These are phyloP conservation scores for Cephalotrichum gorgonifer DNA, from an alignment of 2,329 filamentous ascomycete genomes.

Conservation along the genomic window DNA sequence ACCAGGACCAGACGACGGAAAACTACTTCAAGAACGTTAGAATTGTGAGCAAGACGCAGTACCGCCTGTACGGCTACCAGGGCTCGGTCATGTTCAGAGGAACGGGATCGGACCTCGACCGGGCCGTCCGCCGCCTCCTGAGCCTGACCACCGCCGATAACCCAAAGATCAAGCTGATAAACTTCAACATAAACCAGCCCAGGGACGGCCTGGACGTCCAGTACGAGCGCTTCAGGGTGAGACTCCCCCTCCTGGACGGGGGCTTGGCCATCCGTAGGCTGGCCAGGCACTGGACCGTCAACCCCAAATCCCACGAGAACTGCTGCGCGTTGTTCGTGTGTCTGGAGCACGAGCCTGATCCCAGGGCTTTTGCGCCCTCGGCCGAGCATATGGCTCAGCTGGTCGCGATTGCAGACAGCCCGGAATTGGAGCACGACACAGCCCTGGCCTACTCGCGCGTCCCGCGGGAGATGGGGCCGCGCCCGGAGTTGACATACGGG, in stretches of 20 bases:
- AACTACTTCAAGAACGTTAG: too few relatives aligned
- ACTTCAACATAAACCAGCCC: background rate
- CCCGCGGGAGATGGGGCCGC: background rate
- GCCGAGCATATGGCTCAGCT: background rate
- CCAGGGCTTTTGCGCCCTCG: background rate
- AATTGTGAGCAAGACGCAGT: too few relatives aligned
- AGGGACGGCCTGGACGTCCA: background rate
- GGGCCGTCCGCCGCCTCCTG: background rate
- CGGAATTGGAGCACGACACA: background rate
- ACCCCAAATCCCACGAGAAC: background rate
- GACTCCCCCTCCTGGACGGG: too few relatives aligned
- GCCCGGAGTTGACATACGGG: background rate
- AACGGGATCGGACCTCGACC: background rate
- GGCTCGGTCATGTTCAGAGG: background rate
- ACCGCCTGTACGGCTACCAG: background rate
- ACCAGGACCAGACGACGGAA: background rate
- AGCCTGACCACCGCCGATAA: background rate
- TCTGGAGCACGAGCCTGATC: background rate
- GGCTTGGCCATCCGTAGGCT: too few relatives aligned
- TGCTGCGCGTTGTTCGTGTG: background rate
- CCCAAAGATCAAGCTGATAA: background rate
- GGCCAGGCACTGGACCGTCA: too few relatives aligned
- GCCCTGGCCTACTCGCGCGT: background rate
- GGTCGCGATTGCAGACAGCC: background rate
- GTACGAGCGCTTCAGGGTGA: too few relatives aligned